Base-by-base conservation (phyloP, 192 early-diverging fungal species). In the Haplosporangium gracile region DNA sequence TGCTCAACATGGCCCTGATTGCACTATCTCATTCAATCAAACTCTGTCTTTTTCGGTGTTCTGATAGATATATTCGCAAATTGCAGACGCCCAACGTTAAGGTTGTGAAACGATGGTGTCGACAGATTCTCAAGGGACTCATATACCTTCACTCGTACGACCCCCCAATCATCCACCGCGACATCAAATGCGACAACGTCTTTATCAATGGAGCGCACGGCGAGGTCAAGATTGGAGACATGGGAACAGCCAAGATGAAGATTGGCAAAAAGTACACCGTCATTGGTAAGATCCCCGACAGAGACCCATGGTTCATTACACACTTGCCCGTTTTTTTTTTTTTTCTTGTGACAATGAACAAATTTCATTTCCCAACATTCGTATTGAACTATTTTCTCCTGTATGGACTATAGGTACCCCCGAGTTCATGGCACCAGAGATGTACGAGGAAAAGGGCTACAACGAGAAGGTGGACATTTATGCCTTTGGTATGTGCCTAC, bases 171-270 rank as follows among this genome's bases (percentile, higher is more conserved):
- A 95, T 96, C 83, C 95, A 96, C 73, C 93, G 95, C 38, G 95
- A 96, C 75, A 94, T 95, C 82, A 95, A 95, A 88, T 96, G 95
- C 78, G 95, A 96, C 80, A 96, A 96, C 71, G 96, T 96, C 70
- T 96, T 96, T 77, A 96, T 96, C 77, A 96, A 96, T 82, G 95
- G 95, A 60, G 93, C 93, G 13, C 94, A 96, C 80, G 95, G 95
- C 1, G 95, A 95, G 77, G 94, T 95, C 74, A 96, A 96, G 82
- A 96, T 96, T 82, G 95, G 95, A 68, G 95, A 96, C 80, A 94
- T 96, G 93, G 95, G 95, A 60, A 95, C 94, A 2, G 96, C 96
- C 29, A 95, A 95, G 80, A 95, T 97, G 95, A 97, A 95, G 80
- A 83, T 93, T 74, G 95, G 95, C 70, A 96, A 96, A 72, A 95